phyloP scores from a whole-genome alignment of 2,329 filamentous ascomycete genomes.

The Penicillium sp. region DNA sequence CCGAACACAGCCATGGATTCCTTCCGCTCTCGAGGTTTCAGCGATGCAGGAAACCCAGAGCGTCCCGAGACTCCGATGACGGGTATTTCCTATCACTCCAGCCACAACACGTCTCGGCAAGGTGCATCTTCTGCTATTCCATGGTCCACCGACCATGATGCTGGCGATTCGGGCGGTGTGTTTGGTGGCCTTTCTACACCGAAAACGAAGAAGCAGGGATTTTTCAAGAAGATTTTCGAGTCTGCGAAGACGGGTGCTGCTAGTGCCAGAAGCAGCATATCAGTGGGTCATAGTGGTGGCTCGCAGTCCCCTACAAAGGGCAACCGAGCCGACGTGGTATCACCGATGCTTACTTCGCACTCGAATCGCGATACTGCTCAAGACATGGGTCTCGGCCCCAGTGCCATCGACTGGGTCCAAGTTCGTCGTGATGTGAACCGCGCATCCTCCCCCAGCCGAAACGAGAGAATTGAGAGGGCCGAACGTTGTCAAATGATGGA shows the following conservation, averaged over 20 bases:
- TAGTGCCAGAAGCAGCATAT: constrained; percentile 78
- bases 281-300: constrained; percentile 51
- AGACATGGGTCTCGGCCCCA: constrained; percentile 62
- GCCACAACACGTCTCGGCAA: constrained; percentile 59
- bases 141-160: constrained; percentile 44
- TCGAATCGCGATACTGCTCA: constrained; percentile 49
- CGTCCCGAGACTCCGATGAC: constrained; percentile 56
- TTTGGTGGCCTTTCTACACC: constrained; percentile 73
- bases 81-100: constrained; percentile 84
- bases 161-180: constrained; percentile 60
- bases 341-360: constrained; percentile 32
- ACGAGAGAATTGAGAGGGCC: constrained; percentile 74
- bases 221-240: constrained; percentile 93
- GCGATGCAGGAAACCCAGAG: constrained; percentile 32
- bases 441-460: constrained; percentile 85
- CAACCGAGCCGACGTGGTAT: constrained; percentile 43
- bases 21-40: constrained; percentile 36
- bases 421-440: constrained; percentile 92
- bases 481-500: constrained; percentile 95
- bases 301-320: constrained; percentile 47
- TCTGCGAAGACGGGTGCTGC: constrained; percentile 91
- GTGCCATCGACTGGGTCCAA: constrained; percentile 82
- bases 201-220: constrained; percentile 75
- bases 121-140: constrained; percentile 60
- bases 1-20: constrained; percentile 43